Base-by-base conservation (phyloP, 2,329 filamentous ascomycete species). In the Hymenoscyphus scutula region DNA sequence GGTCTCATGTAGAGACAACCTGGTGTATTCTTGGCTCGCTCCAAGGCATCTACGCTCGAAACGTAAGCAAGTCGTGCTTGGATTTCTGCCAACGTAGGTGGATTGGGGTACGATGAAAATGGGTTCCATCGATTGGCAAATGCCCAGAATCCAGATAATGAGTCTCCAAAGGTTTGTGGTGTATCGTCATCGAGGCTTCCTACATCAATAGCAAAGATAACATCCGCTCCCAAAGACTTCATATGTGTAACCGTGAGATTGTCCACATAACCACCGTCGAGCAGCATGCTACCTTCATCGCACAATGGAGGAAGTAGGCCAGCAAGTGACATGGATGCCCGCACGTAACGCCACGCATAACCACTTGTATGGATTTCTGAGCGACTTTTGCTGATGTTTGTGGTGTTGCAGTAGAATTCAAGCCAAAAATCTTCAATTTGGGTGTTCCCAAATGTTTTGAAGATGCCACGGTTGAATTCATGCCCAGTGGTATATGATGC, bases 401-500 rank as follows among this genome's bases (percentile, higher is more conserved):
- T 99, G 0, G 95, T 98, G 77, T 99, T 99, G 83, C 96, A 99
- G 78, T 99, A 99, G 75, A 92, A 99, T 69, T 97, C 92, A 11
- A 99, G 84, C 95, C 95, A 99, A 73, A 98, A 99, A 75, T 99
- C 95, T 77, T 99, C 95, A 62, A 99, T 98, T 74, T 98, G 95
- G 10, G 91, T 91, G 72, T 97, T 92, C 15, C 93, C 95, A 74
- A 99, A 97, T 0, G 94, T 92, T 77, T 99, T 99, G 85, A 97
- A 99, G 67, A 99, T 97, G 48, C 95, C 95, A 6, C 95, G 90
- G 71, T 99, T 99, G 83, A 99, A 99, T 72, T 99, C 95, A 74
- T 99, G 95, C 0, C 95, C 95, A 0, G 95, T 99, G 0, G 96
- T 99, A 77, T 99, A 99, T 1, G 94, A 97, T 7, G 91, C 92